Conservation (phyloP, 441 rosid species). For the Aquilaria agallochum region DNA sequence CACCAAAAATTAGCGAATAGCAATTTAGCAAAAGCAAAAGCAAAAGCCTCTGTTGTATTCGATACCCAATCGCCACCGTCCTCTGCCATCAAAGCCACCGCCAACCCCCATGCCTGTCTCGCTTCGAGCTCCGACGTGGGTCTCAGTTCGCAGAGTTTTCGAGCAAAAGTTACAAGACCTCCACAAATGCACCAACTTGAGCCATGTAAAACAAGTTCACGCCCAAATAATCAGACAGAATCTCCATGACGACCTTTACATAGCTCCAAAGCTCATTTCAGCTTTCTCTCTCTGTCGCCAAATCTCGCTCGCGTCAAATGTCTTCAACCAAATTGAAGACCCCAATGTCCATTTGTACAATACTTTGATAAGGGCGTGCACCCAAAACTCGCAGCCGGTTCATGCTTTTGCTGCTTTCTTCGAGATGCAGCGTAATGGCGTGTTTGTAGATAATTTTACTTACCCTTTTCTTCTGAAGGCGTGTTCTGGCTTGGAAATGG, state of each 20-base stretch:
- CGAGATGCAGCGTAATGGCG: slow-evolving; percentile 42
- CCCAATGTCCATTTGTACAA: slow-evolving; percentile 47
- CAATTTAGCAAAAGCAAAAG: no score
- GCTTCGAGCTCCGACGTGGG: slow-evolving; percentile 62
- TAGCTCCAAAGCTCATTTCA: slow-evolving; percentile 60
- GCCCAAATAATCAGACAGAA: slow-evolving; percentile 44
- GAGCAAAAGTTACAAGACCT: slow-evolving; percentile 64
- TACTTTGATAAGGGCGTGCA: slow-evolving; percentile 46
- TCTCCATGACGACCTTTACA: slow-evolving; percentile 34
- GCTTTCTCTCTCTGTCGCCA: slow-evolving; percentile 49
- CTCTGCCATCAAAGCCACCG: background rate
- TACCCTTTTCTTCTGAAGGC: slow-evolving; percentile 57
- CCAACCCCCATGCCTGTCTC: slow-evolving; percentile 35
- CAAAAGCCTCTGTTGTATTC: background rate
- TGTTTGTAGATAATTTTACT: slow-evolving; percentile 48
- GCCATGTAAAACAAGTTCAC: slow-evolving; percentile 47
- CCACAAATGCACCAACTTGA: slow-evolving; percentile 53
- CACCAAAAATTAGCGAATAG: no score
- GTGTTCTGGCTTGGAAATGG: slow-evolving; percentile 46
- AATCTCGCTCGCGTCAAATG: slow-evolving; percentile 33
- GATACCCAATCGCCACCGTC: slow-evolving; percentile 10
- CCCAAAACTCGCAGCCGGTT: slow-evolving; percentile 28
- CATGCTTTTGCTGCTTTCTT: slow-evolving; percentile 43
- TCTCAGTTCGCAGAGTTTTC: slow-evolving; percentile 59
- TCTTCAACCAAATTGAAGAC: slow-evolving; percentile 37